These are phyloP conservation scores for Forsythia viridissima DNA, from an alignment of 257 asterid genomes.

Conservation along the genomic window DNA sequence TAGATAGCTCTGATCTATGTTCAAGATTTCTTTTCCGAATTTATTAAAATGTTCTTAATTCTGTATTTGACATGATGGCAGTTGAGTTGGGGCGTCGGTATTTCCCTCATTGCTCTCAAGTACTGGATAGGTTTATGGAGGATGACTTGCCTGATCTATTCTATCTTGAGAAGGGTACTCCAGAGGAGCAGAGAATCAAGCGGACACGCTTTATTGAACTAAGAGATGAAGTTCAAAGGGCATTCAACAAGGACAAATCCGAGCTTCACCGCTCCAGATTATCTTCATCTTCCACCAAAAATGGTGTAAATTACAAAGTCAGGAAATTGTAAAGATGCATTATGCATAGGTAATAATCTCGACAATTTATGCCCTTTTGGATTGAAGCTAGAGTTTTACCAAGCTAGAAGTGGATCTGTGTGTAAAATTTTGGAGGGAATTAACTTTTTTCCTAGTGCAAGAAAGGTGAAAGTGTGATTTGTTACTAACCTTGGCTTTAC, in stretches of 20 bases:
- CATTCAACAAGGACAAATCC: slow-evolving; percentile 73
- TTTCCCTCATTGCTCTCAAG: slow-evolving; percentile 74
- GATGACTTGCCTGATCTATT: slow-evolving; percentile 53
- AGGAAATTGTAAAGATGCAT: slow-evolving; percentile 30
- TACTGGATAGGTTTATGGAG: slow-evolving; percentile 70
- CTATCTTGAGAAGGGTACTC: slow-evolving; percentile 66
- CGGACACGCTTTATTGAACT: slow-evolving; percentile 57
- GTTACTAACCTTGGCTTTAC: background rate
- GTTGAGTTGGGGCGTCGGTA: slow-evolving; percentile 71
- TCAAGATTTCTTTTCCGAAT: background rate
- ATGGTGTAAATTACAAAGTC: slow-evolving; percentile 26
- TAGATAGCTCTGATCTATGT: background rate
- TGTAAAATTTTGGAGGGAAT: background rate
- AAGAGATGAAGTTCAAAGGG: slow-evolving; percentile 60
- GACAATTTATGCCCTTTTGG: background rate
- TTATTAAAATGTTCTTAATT: background rate
- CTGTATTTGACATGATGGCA: slow-evolving; percentile 31
- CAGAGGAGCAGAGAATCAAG: slow-evolving; percentile 60
- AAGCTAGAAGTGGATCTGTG: background rate
- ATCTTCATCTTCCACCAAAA: slow-evolving; percentile 40
- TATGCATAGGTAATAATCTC: background rate
- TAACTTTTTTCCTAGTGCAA: background rate
- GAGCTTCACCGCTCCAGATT: slow-evolving; percentile 49
- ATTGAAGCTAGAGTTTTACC: background rate
- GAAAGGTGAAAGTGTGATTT: background rate